phyloP scores from a whole-genome alignment of 2,329 filamentous ascomycete species.

The Rhexocercosporidium sp. region DNA sequence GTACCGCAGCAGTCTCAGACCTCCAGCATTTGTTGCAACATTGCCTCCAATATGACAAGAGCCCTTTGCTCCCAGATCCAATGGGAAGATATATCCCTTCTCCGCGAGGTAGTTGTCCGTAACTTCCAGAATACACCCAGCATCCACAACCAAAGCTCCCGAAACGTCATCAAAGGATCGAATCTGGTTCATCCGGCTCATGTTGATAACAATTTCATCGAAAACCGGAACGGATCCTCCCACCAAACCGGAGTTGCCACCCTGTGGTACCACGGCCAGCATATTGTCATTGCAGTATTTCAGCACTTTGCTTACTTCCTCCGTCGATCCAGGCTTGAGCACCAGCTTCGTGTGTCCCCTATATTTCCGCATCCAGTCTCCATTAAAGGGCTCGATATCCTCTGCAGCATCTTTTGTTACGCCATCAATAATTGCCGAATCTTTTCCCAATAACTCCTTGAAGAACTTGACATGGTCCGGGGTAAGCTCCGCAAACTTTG shows the following conservation, averaged over 20 bases:
- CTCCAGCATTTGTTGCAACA: slow-evolving; percentile 93
- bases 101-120: slow-evolving; percentile 87
- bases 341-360: slow-evolving; percentile 87
- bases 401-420: slow-evolving; percentile 74
- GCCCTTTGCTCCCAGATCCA: slow-evolving; percentile 97
- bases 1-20: slow-evolving; percentile 86
- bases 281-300: slow-evolving; percentile 94
- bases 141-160: slow-evolving; percentile 87
- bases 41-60: slow-evolving; percentile 97
- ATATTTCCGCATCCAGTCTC: slow-evolving; percentile 99
- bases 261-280: slow-evolving; percentile 94
- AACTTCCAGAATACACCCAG: slow-evolving; percentile 87
- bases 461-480: slow-evolving; percentile 83
- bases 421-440: slow-evolving; percentile 84
- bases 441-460: slow-evolving; percentile 76
- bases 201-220: slow-evolving; percentile 95
- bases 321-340: slow-evolving; percentile 80
- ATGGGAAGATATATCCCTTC: slow-evolving; percentile 86
- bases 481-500: slow-evolving; percentile 75
- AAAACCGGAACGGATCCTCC: slow-evolving; percentile 96
- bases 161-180: slow-evolving; percentile 92
- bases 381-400: slow-evolving; percentile 91
- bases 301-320: slow-evolving; percentile 88
- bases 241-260: slow-evolving; percentile 94
- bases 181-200: slow-evolving; percentile 88